Conservation (phyloP, 2,329 filamentous ascomycete species). For the Alternaria solani region DNA sequence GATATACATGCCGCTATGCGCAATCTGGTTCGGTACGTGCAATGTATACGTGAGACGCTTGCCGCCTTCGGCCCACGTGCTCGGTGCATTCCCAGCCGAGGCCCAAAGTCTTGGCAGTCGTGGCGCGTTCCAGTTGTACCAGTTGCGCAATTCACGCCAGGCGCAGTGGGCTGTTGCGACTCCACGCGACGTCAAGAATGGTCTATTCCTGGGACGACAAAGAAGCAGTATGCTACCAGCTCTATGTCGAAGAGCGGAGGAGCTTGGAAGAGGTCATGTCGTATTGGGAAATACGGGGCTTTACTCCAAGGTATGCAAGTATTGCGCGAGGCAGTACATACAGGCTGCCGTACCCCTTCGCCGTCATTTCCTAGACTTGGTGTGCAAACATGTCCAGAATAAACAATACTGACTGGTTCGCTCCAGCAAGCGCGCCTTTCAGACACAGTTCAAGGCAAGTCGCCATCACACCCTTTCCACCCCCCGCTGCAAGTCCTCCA, state of each 20-base stretch:
- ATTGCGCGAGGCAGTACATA: constrained; percentile 26
- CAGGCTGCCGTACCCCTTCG: constrained; percentile 33
- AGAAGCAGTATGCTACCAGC: constrained; percentile 69
- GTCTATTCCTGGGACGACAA: constrained; percentile 73
- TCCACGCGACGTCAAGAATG: constrained; percentile 21
- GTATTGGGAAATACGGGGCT: constrained; percentile 68
- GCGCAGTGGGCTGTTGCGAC: not conserved
- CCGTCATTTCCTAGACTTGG: not conserved
- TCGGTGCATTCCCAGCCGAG: constrained; percentile 33
- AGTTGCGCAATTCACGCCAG: constrained; percentile 27
- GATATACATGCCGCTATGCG: constrained; percentile 22
- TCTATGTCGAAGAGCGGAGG: constrained; percentile 80
- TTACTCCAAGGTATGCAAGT: constrained; percentile 70
- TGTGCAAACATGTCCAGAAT: not conserved
- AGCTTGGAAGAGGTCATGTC: constrained; percentile 78
- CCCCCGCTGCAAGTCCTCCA: not conserved
- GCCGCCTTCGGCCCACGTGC: constrained; percentile 14
- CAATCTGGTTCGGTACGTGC: constrained; percentile 25
- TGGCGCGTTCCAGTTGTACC: constrained; percentile 1
- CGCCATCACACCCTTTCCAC: not conserved
- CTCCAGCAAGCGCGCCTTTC: constrained; percentile 75
- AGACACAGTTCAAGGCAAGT: constrained; percentile 71
- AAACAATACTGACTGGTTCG: constrained; percentile 18
- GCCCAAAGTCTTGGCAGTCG: constrained; percentile 19
- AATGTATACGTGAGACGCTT: constrained; percentile 11